phyloP scores from a whole-genome alignment of 2,329 filamentous ascomycete genomes.

The Alternaria arbusti region DNA sequence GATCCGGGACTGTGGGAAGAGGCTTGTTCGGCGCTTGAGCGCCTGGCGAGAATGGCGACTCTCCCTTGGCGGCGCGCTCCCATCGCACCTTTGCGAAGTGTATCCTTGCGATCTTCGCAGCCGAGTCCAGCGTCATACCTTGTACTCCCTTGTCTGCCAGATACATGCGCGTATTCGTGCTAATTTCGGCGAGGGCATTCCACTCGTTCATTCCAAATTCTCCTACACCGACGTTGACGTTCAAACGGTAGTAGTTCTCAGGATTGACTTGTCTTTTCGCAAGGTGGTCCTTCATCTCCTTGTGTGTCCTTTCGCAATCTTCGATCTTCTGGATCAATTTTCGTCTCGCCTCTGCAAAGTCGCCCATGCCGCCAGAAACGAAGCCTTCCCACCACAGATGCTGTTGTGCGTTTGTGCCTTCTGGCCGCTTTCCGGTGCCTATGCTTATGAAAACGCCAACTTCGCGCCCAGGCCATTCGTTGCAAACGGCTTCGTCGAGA shows the following conservation, averaged over 20 bases:
- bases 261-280: constrained; percentile 78
- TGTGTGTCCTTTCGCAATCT: constrained; percentile 89
- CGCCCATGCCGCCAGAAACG: constrained; percentile 71
- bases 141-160: constrained; percentile 76
- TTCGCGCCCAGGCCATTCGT: constrained; percentile 94
- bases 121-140: constrained; percentile 75
- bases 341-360: constrained; percentile 87
- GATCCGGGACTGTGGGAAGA: constrained; percentile 47
- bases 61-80: constrained; percentile 55
- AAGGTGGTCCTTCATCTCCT: constrained; percentile 83
- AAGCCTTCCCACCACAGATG: constrained; percentile 95
- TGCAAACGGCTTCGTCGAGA: constrained; percentile 87
- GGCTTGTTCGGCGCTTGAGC: constrained; percentile 42
- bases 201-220: constrained; percentile 99
- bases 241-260: constrained; percentile 95
- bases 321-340: constrained; percentile 91
- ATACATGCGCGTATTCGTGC: constrained; percentile 87
- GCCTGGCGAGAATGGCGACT: constrained; percentile 28
- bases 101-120: constrained; percentile 83
- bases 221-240: constrained; percentile 93
- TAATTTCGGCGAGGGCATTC: constrained; percentile 92
- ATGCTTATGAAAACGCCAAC: constrained; percentile 91
- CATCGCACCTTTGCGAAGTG: constrained; percentile 75
- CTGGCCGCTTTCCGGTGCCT: constrained; percentile 86
- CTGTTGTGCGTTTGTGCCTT: constrained; percentile 70